Percentiles rank a stretch among this genome's conserved stretches.
Evolutionary conservation across 2,329 filamentous ascomycete genomes (phyloP).

Genomic region (Colletotrichum liaoningense): DNA sequence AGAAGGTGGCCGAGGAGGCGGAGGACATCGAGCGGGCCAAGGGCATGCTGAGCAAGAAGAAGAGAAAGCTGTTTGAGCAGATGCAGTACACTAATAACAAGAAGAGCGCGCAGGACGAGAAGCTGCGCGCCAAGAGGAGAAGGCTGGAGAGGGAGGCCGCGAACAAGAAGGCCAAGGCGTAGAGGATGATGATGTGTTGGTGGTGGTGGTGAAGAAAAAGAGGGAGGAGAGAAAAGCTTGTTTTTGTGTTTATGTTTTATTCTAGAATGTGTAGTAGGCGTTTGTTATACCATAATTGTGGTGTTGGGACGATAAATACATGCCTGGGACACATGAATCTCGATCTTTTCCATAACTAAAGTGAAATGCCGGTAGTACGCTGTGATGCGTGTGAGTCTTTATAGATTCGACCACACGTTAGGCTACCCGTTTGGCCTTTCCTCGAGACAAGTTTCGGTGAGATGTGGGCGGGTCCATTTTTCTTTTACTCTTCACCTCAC

Average conservation of each 20-base stretch:
- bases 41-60: constrained; percentile 98
- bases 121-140: constrained; percentile 88
- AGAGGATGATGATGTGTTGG: background rate
- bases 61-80: constrained; percentile 96
- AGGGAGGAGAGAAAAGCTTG: background rate
- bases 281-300: constrained; percentile 37
- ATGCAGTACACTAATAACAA: constrained; percentile 97
- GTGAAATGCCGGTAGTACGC: background rate
- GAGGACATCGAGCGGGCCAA: constrained; percentile 94
- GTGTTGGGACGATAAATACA: constrained; percentile 34
- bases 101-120: constrained; percentile 89
- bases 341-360: too few species aligned
- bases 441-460: constrained; percentile 8
- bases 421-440: background rate
- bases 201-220: background rate
- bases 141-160: constrained; percentile 78
- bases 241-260: background rate
- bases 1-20: constrained; percentile 79
- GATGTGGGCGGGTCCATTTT: constrained; percentile 9
- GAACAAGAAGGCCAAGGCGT: constrained; percentile 48
- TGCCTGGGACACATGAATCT: constrained; percentile 1
- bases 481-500: constrained; percentile 23
- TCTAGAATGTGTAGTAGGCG: constrained; percentile 32
- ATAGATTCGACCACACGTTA: too few species aligned
- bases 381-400: background rate